Evolutionary conservation across 495 filamentous ascomycete genomes (phyloP).

Genomic region (Daldinia childiae): DNA sequence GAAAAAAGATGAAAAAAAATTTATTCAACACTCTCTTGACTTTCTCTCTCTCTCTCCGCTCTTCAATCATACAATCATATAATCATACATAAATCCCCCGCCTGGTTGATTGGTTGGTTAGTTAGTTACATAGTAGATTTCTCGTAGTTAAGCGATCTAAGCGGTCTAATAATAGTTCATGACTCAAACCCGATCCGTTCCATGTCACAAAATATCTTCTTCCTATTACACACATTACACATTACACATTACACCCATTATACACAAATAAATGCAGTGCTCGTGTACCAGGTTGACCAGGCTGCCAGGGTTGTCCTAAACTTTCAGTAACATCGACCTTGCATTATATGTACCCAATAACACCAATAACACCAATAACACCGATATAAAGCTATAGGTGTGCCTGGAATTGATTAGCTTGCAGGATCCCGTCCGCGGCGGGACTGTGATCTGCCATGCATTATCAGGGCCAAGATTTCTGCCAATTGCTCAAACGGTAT

Average conservation of each 20-base stretch:
- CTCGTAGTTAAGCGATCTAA: background rate
- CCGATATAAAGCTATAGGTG: constrained; percentile 10
- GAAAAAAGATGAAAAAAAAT: background rate
- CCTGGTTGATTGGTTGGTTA: background rate
- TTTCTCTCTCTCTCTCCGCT: background rate
- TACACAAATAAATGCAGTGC: constrained; percentile 8
- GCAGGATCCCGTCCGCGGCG: constrained; percentile 33
- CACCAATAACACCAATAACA: constrained; percentile 24
- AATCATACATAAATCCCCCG: background rate
- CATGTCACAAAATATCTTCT: background rate
- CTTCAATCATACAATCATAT: background rate
- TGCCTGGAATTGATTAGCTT: constrained; percentile 43
- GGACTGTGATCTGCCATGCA: constrained; percentile 43
- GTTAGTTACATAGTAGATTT: background rate
- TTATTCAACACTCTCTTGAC: background rate
- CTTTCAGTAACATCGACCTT: constrained; percentile 18
- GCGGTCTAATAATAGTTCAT: constrained; percentile 10
- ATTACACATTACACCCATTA: background rate
- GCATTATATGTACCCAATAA: constrained; percentile 27
- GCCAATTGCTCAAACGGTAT: constrained; percentile 26
- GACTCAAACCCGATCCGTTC: constrained; percentile 1
- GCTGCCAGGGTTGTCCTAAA: constrained; percentile 5
- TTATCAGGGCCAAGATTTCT: constrained; percentile 42
- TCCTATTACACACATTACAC: background rate
- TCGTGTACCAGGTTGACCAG: background rate